Conservation (phyloP, 2,329 filamentous ascomycete species). For the Penicillium sp. region DNA sequence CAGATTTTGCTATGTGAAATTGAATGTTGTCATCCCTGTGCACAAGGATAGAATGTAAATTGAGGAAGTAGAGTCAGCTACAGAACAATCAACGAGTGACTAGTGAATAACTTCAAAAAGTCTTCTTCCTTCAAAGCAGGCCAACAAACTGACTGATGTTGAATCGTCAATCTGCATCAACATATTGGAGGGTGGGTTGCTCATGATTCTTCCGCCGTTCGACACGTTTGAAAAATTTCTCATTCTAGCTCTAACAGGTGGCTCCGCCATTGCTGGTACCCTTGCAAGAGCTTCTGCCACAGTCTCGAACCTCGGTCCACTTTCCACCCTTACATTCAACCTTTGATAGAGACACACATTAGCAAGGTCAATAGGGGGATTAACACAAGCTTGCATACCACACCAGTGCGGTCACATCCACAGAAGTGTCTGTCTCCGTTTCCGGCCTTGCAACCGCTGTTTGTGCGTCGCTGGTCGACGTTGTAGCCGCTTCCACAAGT, state of each 20-base stretch:
- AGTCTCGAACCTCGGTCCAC: slow-evolving; percentile 14
- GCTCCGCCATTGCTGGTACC: slow-evolving; percentile 10
- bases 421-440: slow-evolving; percentile 17
- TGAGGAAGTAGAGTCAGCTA: neutral
- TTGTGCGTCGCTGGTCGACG: slow-evolving; percentile 12
- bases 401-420: slow-evolving; percentile 15
- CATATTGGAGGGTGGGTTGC: neutral
- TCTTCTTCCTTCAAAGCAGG: neutral
- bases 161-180: neutral
- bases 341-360: slow-evolving; percentile 1
- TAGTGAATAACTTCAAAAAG: neutral
- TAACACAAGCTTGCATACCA: slow-evolving; percentile 6
- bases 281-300: slow-evolving; percentile 2
- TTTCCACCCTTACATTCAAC: slow-evolving; percentile 11
- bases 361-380: neutral
- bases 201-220: neutral
- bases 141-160: slow-evolving; percentile 7
- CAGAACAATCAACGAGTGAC: neutral
- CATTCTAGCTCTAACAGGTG: slow-evolving; percentile 2
- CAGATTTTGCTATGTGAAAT: too few relatives aligned
- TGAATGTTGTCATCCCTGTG: neutral
- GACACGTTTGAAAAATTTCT: neutral
- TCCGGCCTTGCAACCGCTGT: slow-evolving; percentile 7
- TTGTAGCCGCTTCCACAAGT: slow-evolving; percentile 11
- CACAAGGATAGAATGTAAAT: neutral